A percentile compares a stretch with the other conserved stretches of the same genome.
Evolutionary conservation across 306 rosid species (phyloP).

Genomic region (Castanopsis chinensis): DNA sequence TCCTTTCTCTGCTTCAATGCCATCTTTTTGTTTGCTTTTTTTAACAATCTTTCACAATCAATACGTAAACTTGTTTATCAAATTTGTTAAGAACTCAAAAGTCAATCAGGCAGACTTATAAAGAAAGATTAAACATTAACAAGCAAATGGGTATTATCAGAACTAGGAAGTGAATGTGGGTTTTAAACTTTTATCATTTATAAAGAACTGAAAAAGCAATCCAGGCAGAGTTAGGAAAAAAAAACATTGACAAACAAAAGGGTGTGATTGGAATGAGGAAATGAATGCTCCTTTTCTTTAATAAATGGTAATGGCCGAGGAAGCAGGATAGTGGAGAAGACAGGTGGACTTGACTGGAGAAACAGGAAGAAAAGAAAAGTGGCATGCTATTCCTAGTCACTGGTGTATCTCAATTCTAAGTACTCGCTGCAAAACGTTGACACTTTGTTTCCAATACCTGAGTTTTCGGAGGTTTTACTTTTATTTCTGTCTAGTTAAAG

Average conservation of each 20-base stretch:
- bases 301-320: background rate
- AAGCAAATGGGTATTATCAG: background rate
- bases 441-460: background rate
- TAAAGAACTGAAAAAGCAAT: background rate
- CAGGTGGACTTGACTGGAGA: background rate
- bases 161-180: too few species aligned
- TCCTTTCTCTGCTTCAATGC: conserved; percentile 12
- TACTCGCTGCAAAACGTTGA: background rate
- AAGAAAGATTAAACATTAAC: background rate
- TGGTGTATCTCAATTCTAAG: background rate
- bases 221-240: background rate
- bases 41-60: background rate
- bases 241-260: background rate
- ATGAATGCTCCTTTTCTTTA: background rate
- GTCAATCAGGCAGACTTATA: background rate
- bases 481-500: too few species aligned
- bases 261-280: too few species aligned
- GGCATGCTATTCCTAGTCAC: too few species aligned
- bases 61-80: background rate
- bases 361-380: too few species aligned
- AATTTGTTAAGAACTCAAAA: background rate
- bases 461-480: too few species aligned
- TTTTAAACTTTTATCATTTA: too few species aligned
- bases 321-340: background rate
- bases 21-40: background rate